Evolutionary conservation across 495 filamentous ascomycete genomes (phyloP).

Genomic region (Pseudevernia furfuracea): DNA sequence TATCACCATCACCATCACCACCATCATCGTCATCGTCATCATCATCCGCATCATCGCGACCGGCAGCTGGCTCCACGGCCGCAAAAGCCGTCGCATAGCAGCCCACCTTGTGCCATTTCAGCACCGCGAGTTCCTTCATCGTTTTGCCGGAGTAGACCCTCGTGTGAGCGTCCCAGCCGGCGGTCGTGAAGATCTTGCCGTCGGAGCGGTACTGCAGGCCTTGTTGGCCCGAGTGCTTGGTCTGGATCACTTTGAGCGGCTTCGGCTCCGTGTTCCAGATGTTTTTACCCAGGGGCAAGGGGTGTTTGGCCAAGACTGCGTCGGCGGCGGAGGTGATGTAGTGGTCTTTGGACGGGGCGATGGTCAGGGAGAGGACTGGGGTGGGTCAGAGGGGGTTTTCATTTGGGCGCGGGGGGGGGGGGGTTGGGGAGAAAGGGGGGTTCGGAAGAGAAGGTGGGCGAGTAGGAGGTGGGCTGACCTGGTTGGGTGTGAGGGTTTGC

Average conservation of each 20-base stretch:
- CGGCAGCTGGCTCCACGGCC: slow-evolving; percentile 27
- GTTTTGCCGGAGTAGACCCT: slow-evolving; percentile 75
- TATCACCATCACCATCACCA: not conserved
- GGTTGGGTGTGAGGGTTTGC: slow-evolving; percentile 71
- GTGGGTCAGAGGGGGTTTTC: slow-evolving; percentile 59
- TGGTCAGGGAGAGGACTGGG: slow-evolving; percentile 63
- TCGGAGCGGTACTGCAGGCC: slow-evolving; percentile 69
- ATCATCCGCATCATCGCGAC: not conserved
- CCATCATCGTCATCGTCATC: no score
- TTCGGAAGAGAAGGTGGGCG: not conserved
- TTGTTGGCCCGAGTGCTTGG: slow-evolving; percentile 88
- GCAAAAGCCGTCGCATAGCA: slow-evolving; percentile 84
- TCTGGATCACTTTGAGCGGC: slow-evolving; percentile 57
- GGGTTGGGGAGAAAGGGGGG: slow-evolving; percentile 69
- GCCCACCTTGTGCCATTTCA: slow-evolving; percentile 92
- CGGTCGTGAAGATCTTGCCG: slow-evolving; percentile 77
- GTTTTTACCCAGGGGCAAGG: slow-evolving; percentile 37
- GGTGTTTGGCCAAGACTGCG: slow-evolving; percentile 55
- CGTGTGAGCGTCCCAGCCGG: slow-evolving; percentile 80
- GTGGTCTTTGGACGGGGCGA: slow-evolving; percentile 48
- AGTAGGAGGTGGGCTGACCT: slow-evolving; percentile 18
- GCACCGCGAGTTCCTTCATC: slow-evolving; percentile 81
- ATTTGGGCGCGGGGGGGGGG: slow-evolving; percentile 64
- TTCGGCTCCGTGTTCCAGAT: slow-evolving; percentile 29
- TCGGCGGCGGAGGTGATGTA: slow-evolving; percentile 85